phyloP scores from a whole-genome alignment of 208 protist genomes.

The Trichomonas gallinae region DNA sequence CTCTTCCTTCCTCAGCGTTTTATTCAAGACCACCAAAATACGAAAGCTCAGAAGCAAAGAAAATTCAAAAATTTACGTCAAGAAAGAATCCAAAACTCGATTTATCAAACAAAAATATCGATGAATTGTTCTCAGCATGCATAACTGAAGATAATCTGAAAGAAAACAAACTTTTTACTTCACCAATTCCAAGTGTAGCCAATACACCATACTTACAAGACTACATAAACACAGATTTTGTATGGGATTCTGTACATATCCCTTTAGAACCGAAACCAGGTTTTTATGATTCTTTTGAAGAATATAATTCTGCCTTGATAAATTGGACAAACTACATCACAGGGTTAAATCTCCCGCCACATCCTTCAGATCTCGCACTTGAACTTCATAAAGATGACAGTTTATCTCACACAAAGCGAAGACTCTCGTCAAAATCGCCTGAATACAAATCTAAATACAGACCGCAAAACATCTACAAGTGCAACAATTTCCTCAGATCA shows the following conservation, averaged over 20 bases:
- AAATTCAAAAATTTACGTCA: neutral
- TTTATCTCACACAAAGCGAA: neutral
- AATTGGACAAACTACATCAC: neutral
- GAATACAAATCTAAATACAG: neutral
- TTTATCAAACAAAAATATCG: neutral
- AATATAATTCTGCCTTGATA: neutral
- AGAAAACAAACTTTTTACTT: neutral
- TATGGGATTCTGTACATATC: neutral
- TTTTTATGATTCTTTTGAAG: neutral
- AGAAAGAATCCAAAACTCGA: neutral
- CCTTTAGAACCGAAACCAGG: neutral
- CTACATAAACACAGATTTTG: neutral
- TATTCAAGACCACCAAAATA: neutral
- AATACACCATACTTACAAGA: neutral
- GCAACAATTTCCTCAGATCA: neutral
- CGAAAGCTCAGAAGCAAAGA: neutral
- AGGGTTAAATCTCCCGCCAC: neutral
- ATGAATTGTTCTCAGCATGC: neutral
- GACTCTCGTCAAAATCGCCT: neutral
- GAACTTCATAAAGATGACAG: neutral
- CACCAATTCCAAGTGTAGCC: neutral
- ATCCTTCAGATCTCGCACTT: neutral
- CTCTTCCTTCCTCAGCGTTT: neutral
- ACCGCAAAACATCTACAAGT: neutral
- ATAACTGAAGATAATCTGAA: neutral